These are phyloP conservation scores for Aspergillus piperis DNA, from an alignment of 2,329 filamentous ascomycete genomes.

Conservation along the genomic window DNA sequence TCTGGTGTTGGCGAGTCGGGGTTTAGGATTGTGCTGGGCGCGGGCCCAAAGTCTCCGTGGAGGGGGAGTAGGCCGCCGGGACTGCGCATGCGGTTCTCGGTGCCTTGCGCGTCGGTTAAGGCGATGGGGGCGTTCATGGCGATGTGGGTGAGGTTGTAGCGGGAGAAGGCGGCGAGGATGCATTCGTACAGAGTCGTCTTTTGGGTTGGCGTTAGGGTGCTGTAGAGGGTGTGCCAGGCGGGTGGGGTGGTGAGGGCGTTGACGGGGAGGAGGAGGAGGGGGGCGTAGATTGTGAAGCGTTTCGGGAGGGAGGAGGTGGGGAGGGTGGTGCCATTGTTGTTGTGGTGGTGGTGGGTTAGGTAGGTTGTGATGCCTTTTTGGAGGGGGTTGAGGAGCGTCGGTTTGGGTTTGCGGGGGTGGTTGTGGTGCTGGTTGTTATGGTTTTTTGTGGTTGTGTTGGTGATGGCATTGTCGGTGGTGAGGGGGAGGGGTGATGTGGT, in stretches of 20 bases:
- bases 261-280: slow-evolving; percentile 58
- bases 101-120: slow-evolving; percentile 27
- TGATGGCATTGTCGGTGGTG: too few species aligned
- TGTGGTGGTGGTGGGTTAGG: slow-evolving; percentile 22
- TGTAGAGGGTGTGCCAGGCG: slow-evolving; percentile 32
- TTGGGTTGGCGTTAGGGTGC: slow-evolving; percentile 27
- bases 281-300: slow-evolving; percentile 58
- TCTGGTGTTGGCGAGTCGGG: slow-evolving; percentile 28
- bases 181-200: slow-evolving; percentile 43
- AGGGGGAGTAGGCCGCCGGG: slow-evolving; percentile 71
- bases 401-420: not conserved
- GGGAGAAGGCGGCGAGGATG: slow-evolving; percentile 45
- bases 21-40: too few species aligned
- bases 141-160: slow-evolving; percentile 53
- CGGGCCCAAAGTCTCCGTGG: slow-evolving; percentile 71
- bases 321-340: slow-evolving; percentile 10
- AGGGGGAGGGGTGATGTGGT: too few species aligned
- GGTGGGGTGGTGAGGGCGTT: slow-evolving; percentile 44
- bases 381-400: slow-evolving; percentile 28
- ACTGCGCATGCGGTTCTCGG: slow-evolving; percentile 71
- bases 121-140: slow-evolving; percentile 62
- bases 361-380: slow-evolving; percentile 36
- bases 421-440: not conserved
- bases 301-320: slow-evolving; percentile 35
- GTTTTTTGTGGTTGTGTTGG: not conserved